These are phyloP conservation scores for Phylloporus rhodoxanthus DNA, from an alignment of 768 basidiomycete genomes.

Conservation along the genomic window DNA sequence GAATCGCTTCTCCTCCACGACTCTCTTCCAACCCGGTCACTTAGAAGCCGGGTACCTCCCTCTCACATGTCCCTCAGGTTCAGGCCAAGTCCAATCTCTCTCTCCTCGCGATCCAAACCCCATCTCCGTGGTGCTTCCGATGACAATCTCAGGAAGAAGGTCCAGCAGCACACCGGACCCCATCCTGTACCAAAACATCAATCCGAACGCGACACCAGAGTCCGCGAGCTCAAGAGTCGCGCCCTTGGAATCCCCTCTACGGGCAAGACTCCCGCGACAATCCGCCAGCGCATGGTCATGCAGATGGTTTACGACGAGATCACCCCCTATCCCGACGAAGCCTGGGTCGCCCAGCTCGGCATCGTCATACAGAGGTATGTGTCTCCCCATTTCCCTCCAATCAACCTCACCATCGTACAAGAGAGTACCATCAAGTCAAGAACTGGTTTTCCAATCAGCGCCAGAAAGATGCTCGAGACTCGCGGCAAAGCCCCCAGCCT, in stretches of 20 bases:
- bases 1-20: constrained; percentile 25
- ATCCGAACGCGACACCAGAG: constrained; percentile 28
- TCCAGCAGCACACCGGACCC: constrained; percentile 19
- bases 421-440: constrained; percentile 56
- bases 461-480: constrained; percentile 39
- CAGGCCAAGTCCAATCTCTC: constrained; percentile 21
- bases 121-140: constrained; percentile 21
- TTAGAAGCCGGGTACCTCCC: constrained; percentile 18
- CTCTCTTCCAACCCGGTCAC: constrained; percentile 20
- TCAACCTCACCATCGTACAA: constrained; percentile 18
- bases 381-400: not conserved
- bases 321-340: constrained; percentile 58
- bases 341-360: constrained; percentile 56
- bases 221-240: constrained; percentile 28
- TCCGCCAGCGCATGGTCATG: constrained; percentile 50
- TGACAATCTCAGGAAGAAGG: constrained; percentile 25
- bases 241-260: constrained; percentile 31
- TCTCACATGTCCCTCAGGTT: constrained; percentile 24
- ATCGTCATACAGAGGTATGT: constrained; percentile 50
- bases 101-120: constrained; percentile 24
- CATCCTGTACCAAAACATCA: constrained; percentile 18
- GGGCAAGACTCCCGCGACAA: constrained; percentile 46
- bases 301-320: constrained; percentile 62
- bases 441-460: constrained; percentile 67
- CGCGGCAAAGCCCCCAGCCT: constrained; percentile 32